Percentiles rank a stretch among this genome's conserved stretches.
Evolutionary conservation across 805 yeast genomes (phyloP).

Genomic region (Saturnispora hagleri): DNA sequence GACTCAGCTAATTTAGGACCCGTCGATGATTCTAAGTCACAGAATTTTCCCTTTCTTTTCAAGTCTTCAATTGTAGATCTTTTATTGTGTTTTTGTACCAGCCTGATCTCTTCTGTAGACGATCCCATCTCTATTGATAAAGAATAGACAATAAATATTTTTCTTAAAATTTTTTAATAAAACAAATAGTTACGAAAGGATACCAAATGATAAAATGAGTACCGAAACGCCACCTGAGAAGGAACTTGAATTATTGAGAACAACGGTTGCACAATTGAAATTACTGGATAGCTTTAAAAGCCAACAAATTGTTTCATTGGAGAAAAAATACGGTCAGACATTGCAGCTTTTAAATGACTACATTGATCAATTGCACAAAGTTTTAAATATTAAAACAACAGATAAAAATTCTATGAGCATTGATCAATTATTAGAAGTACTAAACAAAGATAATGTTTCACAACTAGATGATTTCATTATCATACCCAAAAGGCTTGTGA

Average conservation of each 20-base stretch:
- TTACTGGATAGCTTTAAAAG: slow-evolving; percentile 29
- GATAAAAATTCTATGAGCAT: slow-evolving; percentile 4
- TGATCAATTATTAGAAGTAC: not conserved
- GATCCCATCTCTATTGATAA: not conserved
- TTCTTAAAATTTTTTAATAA: not conserved
- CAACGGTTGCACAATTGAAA: slow-evolving; percentile 27
- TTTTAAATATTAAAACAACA: slow-evolving; percentile 2
- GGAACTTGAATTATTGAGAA: slow-evolving; percentile 16
- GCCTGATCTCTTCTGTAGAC: not conserved
- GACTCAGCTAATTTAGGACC: not conserved
- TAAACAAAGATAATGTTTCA: not conserved
- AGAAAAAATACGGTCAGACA: slow-evolving; percentile 17
- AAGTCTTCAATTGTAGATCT: not conserved
- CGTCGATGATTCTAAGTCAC: not conserved
- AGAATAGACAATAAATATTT: not conserved
- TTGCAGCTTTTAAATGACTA: slow-evolving; percentile 17
- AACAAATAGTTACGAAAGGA: not conserved
- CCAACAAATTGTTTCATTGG: slow-evolving; percentile 29
- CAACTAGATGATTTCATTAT: slow-evolving; percentile 14
- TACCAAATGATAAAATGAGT: not conserved
- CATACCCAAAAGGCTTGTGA: slow-evolving; percentile 17
- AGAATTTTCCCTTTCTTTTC: not conserved
- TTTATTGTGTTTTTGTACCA: not conserved
- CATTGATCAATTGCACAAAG: slow-evolving; percentile 13
- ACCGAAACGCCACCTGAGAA: not conserved